Evolutionary conservation across 1,139 yeast species (phyloP), one percentile per base, ranked within the genome.

Genomic region (Yamadazyma spencermartinsiae): DNA sequence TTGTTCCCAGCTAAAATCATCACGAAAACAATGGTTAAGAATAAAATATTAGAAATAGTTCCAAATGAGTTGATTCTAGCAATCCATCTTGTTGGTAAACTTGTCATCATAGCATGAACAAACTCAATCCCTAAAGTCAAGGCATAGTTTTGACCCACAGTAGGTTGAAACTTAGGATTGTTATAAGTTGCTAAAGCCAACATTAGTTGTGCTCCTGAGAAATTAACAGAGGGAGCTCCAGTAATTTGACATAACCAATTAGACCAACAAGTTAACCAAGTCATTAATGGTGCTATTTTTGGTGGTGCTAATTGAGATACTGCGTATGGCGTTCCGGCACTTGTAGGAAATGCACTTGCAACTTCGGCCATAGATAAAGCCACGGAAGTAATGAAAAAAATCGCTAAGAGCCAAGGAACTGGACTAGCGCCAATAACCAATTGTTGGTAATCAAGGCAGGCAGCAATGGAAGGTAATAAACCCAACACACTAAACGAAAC

Each of bases 401-500:
- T 62, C 19, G 77, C 79, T 42, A 74, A 60, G 43, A 72, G 57
- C 79, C 78, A 80, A 9, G 74, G 82, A 60, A 72, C 66, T 28
- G 81, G 80, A 19, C 68, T 63, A 33, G 75, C 73, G 2, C 82
- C 82, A 35, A 65, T 61, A 41, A 63, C 82, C 62, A 55, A 68
- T 54, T 64, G 79, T 59, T 57, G 79, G 51, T 76, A 77, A 58
- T 69, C 66, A 51, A 72, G 70, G 41, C 75, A 74, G 25, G 80
- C 76, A 33, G 74, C 84, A 46, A 82, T 77, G 11, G 88, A 81
- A 2, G 90, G 89, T 37, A 83, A 67, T 38, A 83, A 65, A 6
- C 88, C 86, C 54, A 83, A 68, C 37, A 83, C 86, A 7, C 86
- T 77, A 60, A 83, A 83, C 11, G 88, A 81, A 19, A 82, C 85